Conservation (phyloP, 352 stramenopile species). For the Pythium apleroticum region DNA sequence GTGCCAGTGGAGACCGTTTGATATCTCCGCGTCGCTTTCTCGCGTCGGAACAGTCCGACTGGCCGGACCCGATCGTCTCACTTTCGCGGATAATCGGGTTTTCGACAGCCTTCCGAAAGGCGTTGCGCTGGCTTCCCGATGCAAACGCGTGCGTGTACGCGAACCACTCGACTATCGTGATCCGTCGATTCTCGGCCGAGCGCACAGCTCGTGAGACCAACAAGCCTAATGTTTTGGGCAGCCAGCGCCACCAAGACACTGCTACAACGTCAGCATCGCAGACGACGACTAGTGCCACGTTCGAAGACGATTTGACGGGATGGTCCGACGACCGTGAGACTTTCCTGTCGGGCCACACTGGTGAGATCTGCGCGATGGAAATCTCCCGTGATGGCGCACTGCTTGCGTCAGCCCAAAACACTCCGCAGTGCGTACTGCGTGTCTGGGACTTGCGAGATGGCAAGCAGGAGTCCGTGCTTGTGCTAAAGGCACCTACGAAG, state of each 20-base stretch:
- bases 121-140: slow-evolving; percentile 52
- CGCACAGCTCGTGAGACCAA: background rate
- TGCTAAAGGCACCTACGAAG: slow-evolving; percentile 51
- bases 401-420: slow-evolving; percentile 47
- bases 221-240: background rate
- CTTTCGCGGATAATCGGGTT: slow-evolving; percentile 64
- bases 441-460: slow-evolving; percentile 51
- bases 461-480: slow-evolving; percentile 36
- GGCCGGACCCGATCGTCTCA: slow-evolving; percentile 65
- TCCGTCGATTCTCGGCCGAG: slow-evolving; percentile 33
- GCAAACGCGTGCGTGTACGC: slow-evolving; percentile 55
- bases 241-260: slow-evolving; percentile 6
- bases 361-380: slow-evolving; percentile 31
- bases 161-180: slow-evolving; percentile 62
- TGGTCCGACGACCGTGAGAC: slow-evolving; percentile 24
- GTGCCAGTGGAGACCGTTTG: background rate
- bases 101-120: slow-evolving; percentile 43
- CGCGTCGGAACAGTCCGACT: slow-evolving; percentile 34
- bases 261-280: background rate
- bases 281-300: background rate
- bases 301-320: background rate
- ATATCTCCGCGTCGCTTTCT: slow-evolving; percentile 19
- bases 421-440: slow-evolving; percentile 34
- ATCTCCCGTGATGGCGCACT: slow-evolving; percentile 42
- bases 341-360: slow-evolving; percentile 30